Evolutionary conservation across 1,139 yeast genomes (phyloP).

Genomic region (Yamadazyma trypodendri): DNA sequence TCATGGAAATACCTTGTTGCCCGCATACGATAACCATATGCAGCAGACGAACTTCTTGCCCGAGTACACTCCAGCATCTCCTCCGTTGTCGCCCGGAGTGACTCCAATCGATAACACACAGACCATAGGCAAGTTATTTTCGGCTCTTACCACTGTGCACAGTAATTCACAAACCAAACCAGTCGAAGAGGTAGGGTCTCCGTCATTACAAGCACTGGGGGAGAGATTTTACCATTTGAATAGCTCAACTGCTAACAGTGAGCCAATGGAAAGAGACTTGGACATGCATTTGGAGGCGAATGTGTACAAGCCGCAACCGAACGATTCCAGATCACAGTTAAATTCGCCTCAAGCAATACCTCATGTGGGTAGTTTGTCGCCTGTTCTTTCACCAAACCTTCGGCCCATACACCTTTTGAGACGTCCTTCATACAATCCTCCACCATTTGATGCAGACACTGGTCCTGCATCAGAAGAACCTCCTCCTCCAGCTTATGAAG

Average conservation of each 20-base stretch:
- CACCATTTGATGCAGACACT: conserved; percentile 38
- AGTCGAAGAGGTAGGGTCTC: conserved; percentile 4
- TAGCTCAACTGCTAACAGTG: conserved; percentile 27
- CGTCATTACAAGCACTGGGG: conserved; percentile 7
- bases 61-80: conserved; percentile 22
- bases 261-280: conserved; percentile 40
- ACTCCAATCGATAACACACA: conserved; percentile 40
- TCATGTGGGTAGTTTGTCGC: conserved; percentile 42
- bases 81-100: conserved; percentile 57
- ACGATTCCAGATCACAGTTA: conserved; percentile 28
- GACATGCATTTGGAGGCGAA: conserved; percentile 57
- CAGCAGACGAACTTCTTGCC: conserved; percentile 20
- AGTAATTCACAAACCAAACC: conserved; percentile 10
- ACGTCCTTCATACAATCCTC: conserved; percentile 42
- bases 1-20: conserved; percentile 70
- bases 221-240: conserved; percentile 32
- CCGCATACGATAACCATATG: conserved; percentile 45
- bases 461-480: conserved; percentile 26
- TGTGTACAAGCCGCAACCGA: conserved; percentile 56
- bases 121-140: conserved; percentile 16
- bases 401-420: conserved; percentile 38
- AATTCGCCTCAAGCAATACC: conserved; percentile 63
- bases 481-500: conserved; percentile 43
- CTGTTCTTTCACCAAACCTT: conserved; percentile 31
- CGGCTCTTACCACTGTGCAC: conserved; percentile 12